Evolutionary conservation across 495 filamentous ascomycete species (phyloP), one percentile per base, ranked within the genome.

Genomic region (Lasiosphaeria ovina): DNA sequence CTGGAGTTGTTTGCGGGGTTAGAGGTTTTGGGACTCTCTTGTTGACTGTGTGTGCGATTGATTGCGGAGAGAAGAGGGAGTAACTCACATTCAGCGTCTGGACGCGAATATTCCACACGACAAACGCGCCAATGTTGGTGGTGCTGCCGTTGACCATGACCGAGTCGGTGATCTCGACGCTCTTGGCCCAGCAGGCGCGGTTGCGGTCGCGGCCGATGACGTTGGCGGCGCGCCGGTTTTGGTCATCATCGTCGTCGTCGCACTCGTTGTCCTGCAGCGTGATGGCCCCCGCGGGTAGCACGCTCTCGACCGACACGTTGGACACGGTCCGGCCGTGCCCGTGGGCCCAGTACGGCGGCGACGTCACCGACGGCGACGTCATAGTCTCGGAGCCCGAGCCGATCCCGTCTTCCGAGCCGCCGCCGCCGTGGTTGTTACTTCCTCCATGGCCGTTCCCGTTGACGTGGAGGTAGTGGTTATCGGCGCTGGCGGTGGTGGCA

Each of bases 101-200:
- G 14, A 85, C 80, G 50, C 66, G 65, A 38, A 85, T 81, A 62
- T 81, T 81, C 78, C 78, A 85, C 0, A 83, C 81, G 6, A 82
- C 77, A 63, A 85, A 85, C 0, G 82, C 79, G n/a, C 82, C 82
- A 38, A 85, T 78, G 52, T 78, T 79, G 4, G 75, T 79, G 44
- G 70, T 36, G 58, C 76, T 76, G 16, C 78, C 79, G 64, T 83
- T 83, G 24, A 85, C 74, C 51, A 77, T 63, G 5, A 82, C 74
- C 64, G 77, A 72, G 53, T 83, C 78, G 5, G 76, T 74, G 52
- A 85, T 75, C 65, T 78, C 68, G 32, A 83, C 82, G 62, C 80
- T 80, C 67, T 73, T 78, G 35, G 82, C 82, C 82, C 82, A 85
- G 66, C 82, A 83, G 10, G 80, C 80, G 34, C 75, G 73, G 57